Base-by-base conservation (phyloP, 1,284 basidiomycete genomes). In the Malassezia brasiliensis region DNA sequence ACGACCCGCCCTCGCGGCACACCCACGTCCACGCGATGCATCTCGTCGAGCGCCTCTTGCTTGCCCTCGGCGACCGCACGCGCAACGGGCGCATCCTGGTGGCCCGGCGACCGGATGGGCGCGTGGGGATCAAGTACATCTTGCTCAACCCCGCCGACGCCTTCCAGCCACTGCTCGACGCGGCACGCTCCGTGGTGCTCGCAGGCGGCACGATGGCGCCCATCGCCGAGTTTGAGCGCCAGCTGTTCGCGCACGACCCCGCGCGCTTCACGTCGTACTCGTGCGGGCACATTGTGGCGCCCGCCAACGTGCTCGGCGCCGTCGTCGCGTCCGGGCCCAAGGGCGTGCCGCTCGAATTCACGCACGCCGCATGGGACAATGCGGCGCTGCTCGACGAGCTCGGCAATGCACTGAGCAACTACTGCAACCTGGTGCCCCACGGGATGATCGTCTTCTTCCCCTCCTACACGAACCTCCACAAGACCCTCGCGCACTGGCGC, bases 151-250 rank as follows among this genome's bases (percentile, higher is more conserved):
- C 93, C 0, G 82, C 88, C 1, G 86, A 89, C 15, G 81, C 85
- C 54, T 98, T 98, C 74, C 79, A 80, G 50, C 85, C 88, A 32
- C 81, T 98, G 1, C 82, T 90, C 1, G 83, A 88, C 22, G 78
- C 81, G 45, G 88, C 90, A 0, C 79, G 89, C 34, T 82, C 86
- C 1, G 84, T 98, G 8, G 78, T 98, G 22, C 78, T 98, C 14
- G 90, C 91, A 0, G 93, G 93, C 9, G 93, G 93, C 2, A 98
- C 93, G 0, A 96, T 98, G 93, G 90, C 89, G 37, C 93, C 93
- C 8, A 85, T 96, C 44, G 84, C 86, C n/a, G 90, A 96, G 74
- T 83, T 96, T 22, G 79, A 83, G 28, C 80, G 80, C 51, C 91
- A 96, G 67, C 79, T 98, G 3, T 89, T 98, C 66, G 80, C 84